Evolutionary conservation across 2,329 filamentous ascomycete genomes (phyloP).

Genomic region (Chrysoporthe deuterocubensis): DNA sequence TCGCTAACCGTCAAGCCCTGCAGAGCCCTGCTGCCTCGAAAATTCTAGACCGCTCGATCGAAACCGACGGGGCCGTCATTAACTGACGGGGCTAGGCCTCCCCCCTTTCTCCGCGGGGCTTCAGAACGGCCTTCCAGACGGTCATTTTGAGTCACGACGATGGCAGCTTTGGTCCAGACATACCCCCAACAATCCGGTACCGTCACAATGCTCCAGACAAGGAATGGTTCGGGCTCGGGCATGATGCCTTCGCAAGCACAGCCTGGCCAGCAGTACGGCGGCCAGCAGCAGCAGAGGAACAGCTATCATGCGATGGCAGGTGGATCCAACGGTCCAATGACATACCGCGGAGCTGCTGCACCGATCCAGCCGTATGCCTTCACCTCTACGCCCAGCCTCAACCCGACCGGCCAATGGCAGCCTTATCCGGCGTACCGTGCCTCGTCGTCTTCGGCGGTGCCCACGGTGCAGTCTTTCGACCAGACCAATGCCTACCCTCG

Average conservation of each 20-base stretch:
- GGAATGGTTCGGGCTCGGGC: conserved; percentile 67
- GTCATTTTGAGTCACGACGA: conserved; percentile 48
- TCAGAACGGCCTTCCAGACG: conserved; percentile 33
- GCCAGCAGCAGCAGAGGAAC: conserved; percentile 51
- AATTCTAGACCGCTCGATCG: background rate
- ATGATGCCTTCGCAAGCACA: conserved; percentile 60
- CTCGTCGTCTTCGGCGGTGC: conserved; percentile 49
- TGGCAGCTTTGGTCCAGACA: conserved; percentile 85
- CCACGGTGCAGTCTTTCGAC: conserved; percentile 46
- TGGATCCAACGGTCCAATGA: conserved; percentile 46
- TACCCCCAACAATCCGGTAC: conserved; percentile 77
- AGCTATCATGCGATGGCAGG: conserved; percentile 56
- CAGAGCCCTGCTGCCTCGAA: background rate
- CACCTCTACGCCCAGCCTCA: conserved; percentile 69
- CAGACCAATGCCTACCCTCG: conserved; percentile 35
- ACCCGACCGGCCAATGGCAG: conserved; percentile 57
- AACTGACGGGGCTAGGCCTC: conserved; percentile 18
- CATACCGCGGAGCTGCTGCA: conserved; percentile 59
- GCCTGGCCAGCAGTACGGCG: conserved; percentile 54
- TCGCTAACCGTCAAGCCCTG: background rate
- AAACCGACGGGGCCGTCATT: conserved; percentile 1
- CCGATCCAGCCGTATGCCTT: conserved; percentile 80
- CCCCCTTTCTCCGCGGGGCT: conserved; percentile 24
- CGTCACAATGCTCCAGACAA: conserved; percentile 75
- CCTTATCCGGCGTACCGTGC: conserved; percentile 53